A percentile compares a stretch with the other conserved stretches of the same genome.
Evolutionary conservation across 23 red algal genomes (phyloP).

Genomic region (Gracilaria domingensis): DNA sequence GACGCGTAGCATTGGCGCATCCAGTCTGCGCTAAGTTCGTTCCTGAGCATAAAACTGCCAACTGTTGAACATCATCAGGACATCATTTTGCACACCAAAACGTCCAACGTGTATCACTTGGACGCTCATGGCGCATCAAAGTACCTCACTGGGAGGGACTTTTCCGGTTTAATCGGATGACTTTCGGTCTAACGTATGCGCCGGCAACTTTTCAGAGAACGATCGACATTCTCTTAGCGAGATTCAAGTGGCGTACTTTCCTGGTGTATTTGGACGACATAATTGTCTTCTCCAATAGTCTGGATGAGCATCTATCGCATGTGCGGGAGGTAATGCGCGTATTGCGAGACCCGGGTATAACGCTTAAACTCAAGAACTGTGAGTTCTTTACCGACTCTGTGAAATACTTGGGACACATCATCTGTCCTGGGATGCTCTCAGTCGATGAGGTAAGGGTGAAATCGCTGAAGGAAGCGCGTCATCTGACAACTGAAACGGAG

Average conservation of each 20-base stretch:
- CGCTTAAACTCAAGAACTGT: slow-evolving; percentile 47
- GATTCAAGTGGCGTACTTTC: slow-evolving; percentile 27
- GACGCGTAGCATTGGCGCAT: too few relatives aligned
- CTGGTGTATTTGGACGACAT: slow-evolving; percentile 60
- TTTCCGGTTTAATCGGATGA: slow-evolving; percentile 13
- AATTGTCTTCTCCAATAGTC: slow-evolving; percentile 34
- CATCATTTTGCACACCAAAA: too few relatives aligned
- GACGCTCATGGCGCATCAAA: too few relatives aligned
- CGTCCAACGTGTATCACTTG: too few relatives aligned
- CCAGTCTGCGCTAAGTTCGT: too few relatives aligned
- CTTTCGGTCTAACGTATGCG: slow-evolving; percentile 54
- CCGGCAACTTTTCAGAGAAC: slow-evolving; percentile 55
- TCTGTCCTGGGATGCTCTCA: slow-evolving; percentile 1
- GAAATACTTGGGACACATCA: slow-evolving; percentile 39
- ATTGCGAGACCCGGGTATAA: slow-evolving; percentile 12
- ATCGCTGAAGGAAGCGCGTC: neutral
- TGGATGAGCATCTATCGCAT: slow-evolving; percentile 39
- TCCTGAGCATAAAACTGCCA: too few relatives aligned
- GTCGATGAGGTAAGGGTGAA: slow-evolving; percentile 23
- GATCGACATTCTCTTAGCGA: slow-evolving; percentile 27
- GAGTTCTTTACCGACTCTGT: slow-evolving; percentile 23
- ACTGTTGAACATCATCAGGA: too few relatives aligned
- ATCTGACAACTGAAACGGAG: slow-evolving; percentile 1
- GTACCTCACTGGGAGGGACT: too few relatives aligned
- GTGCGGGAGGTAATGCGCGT: slow-evolving; percentile 17